A percentile compares a stretch with the other conserved stretches of the same genome.
Conservation (phyloP, 2,329 filamentous ascomycete genomes). For the Ceratocystis eucalypticola region DNA sequence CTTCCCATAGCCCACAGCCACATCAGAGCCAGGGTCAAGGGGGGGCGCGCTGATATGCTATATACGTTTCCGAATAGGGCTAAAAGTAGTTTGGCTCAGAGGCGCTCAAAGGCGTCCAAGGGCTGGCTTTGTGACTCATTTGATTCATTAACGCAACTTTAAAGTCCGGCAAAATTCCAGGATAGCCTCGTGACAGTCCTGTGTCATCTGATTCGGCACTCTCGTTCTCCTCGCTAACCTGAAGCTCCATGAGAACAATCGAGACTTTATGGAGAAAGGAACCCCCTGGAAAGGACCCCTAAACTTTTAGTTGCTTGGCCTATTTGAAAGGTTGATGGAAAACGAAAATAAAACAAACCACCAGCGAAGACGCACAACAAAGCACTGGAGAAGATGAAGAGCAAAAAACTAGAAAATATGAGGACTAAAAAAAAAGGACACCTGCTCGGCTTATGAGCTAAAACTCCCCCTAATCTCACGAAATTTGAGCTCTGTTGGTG, state of each 20-base stretch:
- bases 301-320: too few species aligned
- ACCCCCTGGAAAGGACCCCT: not conserved
- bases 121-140: not conserved
- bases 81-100: not conserved
- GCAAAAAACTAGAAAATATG: not conserved
- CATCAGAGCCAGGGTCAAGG: not conserved
- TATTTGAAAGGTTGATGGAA: not conserved
- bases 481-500: constrained; percentile 6
- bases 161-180: not conserved
- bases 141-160: not conserved
- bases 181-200: not conserved
- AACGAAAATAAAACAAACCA: too few species aligned
- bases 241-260: not conserved
- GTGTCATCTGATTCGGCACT: not conserved
- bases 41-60: not conserved
- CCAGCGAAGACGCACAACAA: not conserved
- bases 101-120: not conserved
- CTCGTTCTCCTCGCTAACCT: not conserved
- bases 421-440: not conserved
- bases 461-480: too few species aligned
- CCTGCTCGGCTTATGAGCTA: constrained; percentile 5
- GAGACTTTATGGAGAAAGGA: not conserved
- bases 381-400: not conserved
- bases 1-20: not conserved
- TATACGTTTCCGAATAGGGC: not conserved